Evolutionary conservation across 2,329 filamentous ascomycete genomes (phyloP).

Genomic region (Rhynchosporium agropyri): DNA sequence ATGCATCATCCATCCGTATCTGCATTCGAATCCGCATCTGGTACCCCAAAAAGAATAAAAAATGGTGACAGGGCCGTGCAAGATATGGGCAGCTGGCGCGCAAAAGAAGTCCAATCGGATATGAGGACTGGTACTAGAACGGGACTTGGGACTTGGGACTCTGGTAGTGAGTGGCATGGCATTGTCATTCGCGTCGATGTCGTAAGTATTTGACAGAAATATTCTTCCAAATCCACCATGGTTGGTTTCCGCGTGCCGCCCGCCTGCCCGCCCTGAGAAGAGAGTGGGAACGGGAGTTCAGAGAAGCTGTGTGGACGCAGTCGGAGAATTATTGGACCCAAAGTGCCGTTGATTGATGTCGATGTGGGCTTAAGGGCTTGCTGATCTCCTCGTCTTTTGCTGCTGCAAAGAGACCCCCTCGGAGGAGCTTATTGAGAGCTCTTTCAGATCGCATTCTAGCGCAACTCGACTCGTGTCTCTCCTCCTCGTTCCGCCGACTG

Average conservation of each 20-base stretch:
- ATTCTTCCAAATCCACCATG: background rate
- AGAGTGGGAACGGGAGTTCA: background rate
- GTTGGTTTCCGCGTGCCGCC: background rate
- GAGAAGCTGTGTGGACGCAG: slow-evolving; percentile 2
- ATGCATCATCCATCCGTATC: too few species aligned
- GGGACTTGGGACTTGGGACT: too few species aligned
- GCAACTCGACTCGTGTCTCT: background rate
- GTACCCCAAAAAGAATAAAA: too few species aligned
- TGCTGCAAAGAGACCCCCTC: background rate
- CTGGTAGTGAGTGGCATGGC: background rate
- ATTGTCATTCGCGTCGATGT: background rate
- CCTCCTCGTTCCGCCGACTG: background rate
- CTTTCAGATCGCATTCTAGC: background rate
- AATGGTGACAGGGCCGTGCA: too few species aligned
- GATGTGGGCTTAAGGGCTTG: background rate
- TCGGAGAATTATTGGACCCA: background rate
- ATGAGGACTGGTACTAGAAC: too few species aligned
- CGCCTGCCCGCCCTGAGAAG: background rate
- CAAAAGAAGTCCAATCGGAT: too few species aligned
- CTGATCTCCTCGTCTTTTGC: background rate
- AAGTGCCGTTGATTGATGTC: background rate
- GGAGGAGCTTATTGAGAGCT: background rate
- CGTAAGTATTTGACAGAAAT: background rate
- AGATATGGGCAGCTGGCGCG: too few species aligned
- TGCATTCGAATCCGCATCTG: too few species aligned